Conservation (phyloP, 176 grass and related monocot genomes). For the Eragrostis curvula region DNA sequence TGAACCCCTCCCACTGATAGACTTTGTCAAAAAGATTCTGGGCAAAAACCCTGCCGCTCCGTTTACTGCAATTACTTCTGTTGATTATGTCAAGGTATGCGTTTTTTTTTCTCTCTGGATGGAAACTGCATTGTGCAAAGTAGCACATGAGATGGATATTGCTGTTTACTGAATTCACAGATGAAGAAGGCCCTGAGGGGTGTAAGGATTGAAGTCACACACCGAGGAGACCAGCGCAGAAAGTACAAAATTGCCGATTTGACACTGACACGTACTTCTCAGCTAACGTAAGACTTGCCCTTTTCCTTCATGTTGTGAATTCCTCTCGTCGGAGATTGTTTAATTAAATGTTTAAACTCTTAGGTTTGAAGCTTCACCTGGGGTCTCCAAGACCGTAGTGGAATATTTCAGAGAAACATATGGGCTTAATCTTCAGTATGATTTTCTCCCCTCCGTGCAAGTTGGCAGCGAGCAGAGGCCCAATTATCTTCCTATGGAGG, state of each 20-base stretch:
- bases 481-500: constrained; percentile 87
- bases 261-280: constrained; percentile 13
- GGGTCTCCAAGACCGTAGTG: constrained; percentile 23
- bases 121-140: neutral
- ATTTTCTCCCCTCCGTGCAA: constrained; percentile 64
- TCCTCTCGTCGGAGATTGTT: neutral
- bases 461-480: constrained; percentile 64
- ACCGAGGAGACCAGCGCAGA: constrained; percentile 30
- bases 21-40: constrained; percentile 49
- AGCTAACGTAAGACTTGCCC: constrained; percentile 40
- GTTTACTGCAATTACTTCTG: neutral
- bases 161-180: constrained; percentile 33
- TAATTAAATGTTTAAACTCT: constrained; percentile 2
- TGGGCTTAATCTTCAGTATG: constrained; percentile 38
- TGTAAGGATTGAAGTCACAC: constrained; percentile 67
- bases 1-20: constrained; percentile 42
- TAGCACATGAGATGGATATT: neutral
- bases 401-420: constrained; percentile 74
- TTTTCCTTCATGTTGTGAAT: neutral
- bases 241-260: constrained; percentile 51
- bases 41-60: neutral
- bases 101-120: neutral
- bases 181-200: constrained; percentile 61
- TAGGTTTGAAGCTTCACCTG: constrained; percentile 43
- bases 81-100: constrained; percentile 52